Base-by-base conservation (phyloP, 192 early-diverging fungal species). In the Linderina pennispora region DNA sequence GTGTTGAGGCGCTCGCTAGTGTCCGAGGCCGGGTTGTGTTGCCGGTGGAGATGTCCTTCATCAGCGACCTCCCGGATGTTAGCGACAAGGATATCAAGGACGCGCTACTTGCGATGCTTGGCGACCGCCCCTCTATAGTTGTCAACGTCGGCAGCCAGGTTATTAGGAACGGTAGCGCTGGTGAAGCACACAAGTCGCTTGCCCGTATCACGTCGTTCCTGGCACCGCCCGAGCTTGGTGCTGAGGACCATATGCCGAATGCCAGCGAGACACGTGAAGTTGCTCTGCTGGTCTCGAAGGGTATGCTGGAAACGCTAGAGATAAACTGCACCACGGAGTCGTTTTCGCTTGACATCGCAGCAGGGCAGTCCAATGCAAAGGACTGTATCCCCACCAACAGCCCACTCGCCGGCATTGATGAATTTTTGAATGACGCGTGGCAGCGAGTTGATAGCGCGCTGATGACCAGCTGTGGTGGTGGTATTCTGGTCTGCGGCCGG, bases 401-500 rank as follows among this genome's bases (percentile, higher is more conserved):
- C 36, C 2, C 45, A 41, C 47, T 58, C 2, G 59, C 66, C 1
- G 66, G 66, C 10, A 31, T 70, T 3, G 55, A 28, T 18, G 50
- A 25, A 4, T 70, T 70, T 19, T 32, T 70, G 19, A 25, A 41
- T 6, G 25, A 34, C 9, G 55, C 66, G 8, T 70, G 66, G 66
- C 45, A 43, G 33, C 32, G 43, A 37, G 43, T 70, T 19, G 53
- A 58, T 13, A 41, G 55, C 20, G 50, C 59, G 0, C 21, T 70
- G 54, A 43, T 46, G 31, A 55, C 37, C 4, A 24, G 33, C 22
- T 38, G 48, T 23, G 25, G 51, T 32, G 76, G 75, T 2, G 84
- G 87, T n/a, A 53, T 86, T 17, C 55, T 89, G 17, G 34, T 88
- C 9, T 80, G 80, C 36, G 87, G 87, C 8, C 63, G 81, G 8